Evolutionary conservation across 257 asterid genomes (phyloP).

Genomic region (Paraleonurus japonicus): DNA sequence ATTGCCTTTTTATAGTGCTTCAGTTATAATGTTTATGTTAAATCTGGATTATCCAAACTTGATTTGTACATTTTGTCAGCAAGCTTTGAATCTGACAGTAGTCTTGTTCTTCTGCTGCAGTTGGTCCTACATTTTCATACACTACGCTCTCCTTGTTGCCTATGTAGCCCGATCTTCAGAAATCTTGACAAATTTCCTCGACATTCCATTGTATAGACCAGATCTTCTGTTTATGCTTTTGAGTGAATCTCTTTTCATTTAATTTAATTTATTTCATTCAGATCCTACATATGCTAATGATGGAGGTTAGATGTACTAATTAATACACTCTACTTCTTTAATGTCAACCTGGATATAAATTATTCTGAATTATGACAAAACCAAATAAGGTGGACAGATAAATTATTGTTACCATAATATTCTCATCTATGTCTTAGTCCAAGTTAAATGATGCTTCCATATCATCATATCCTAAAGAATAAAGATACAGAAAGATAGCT

Average conservation of each 20-base stretch:
- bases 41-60: neutral
- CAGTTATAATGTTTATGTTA: neutral
- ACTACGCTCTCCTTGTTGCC: constrained; percentile 93
- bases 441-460: neutral
- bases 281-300: neutral
- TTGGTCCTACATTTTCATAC: constrained; percentile 93
- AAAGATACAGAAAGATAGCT: neutral
- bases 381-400: neutral
- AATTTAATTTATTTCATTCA: constrained; percentile 4
- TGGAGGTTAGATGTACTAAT: neutral
- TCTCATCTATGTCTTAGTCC: neutral
- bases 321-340: neutral
- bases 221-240: constrained; percentile 7
- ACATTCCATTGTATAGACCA: constrained; percentile 66
- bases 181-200: constrained; percentile 74
- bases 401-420: neutral
- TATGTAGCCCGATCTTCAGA: constrained; percentile 95
- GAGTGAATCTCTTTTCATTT: constrained; percentile 9
- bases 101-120: constrained; percentile 48
- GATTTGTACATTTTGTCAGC: neutral
- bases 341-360: neutral
- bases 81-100: constrained; percentile 25
- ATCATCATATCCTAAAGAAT: neutral
- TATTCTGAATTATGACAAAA: neutral
- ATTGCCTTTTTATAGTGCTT: neutral